Conservation (phyloP, 345 rosid genomes). For the Camelina sativa region DNA sequence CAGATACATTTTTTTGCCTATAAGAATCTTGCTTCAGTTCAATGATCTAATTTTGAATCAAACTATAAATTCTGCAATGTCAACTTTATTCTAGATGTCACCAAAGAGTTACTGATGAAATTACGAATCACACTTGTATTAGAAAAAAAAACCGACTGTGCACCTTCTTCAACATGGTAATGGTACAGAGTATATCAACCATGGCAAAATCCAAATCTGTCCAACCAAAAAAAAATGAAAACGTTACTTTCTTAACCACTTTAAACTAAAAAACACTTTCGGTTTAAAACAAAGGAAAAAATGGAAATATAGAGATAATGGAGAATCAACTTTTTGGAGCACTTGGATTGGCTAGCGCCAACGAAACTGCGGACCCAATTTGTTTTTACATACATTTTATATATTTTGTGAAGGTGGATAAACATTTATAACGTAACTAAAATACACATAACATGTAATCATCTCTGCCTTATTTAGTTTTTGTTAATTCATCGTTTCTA, state of each 20-base stretch:
- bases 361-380: constrained; percentile 40
- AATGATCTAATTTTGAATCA: neutral
- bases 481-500: neutral
- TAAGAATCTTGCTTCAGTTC: neutral
- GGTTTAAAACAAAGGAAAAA: constrained; percentile 8
- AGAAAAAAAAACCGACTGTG: neutral
- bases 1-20: neutral
- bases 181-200: neutral
- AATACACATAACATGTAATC: neutral
- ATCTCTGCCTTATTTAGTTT: neutral
- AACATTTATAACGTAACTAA: neutral
- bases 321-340: constrained; percentile 53
- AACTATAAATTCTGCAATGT: neutral
- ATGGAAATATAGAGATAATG: constrained; percentile 15
- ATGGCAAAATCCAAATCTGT: neutral
- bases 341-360: constrained; percentile 46
- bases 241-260: neutral
- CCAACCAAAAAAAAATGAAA: neutral
- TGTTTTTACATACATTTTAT: neutral
- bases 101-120: neutral
- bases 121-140: neutral
- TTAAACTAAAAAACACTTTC: neutral
- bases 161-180: neutral
- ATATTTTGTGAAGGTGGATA: neutral
- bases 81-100: constrained; percentile 6